phyloP scores from a whole-genome alignment of 768 basidiomycete genomes.

The Phanerodontia chrysosporium region DNA sequence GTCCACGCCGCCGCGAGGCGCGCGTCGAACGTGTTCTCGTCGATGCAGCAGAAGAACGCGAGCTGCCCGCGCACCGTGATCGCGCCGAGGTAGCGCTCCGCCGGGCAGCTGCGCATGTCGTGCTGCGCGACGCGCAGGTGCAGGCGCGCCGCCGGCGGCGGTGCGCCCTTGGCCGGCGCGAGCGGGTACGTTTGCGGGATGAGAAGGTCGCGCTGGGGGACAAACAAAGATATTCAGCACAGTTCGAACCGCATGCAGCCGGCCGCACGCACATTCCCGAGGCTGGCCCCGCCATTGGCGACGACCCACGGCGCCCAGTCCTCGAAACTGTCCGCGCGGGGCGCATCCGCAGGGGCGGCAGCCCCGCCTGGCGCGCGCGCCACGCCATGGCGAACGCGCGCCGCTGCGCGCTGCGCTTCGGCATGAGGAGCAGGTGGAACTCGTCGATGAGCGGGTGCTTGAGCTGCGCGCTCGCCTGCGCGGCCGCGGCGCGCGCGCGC shows the following conservation, averaged over 20 bases:
- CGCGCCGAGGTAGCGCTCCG: slow-evolving; percentile 46
- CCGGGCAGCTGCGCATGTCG: slow-evolving; percentile 39
- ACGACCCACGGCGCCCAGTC: slow-evolving; percentile 13
- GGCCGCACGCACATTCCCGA: slow-evolving; percentile 19
- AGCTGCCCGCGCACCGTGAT: slow-evolving; percentile 28
- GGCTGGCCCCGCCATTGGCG: slow-evolving; percentile 21
- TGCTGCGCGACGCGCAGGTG: slow-evolving; percentile 12
- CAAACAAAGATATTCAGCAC: too few species aligned
- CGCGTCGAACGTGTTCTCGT: slow-evolving; percentile 43
- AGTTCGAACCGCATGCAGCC: too few species aligned
- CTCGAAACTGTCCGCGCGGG: slow-evolving; percentile 1
- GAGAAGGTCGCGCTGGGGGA: slow-evolving; percentile 9
- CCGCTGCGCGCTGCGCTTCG: slow-evolving; percentile 13
- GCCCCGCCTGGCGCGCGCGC: slow-evolving; percentile 13
- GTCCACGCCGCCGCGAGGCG: slow-evolving; percentile 43
- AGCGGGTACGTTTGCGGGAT: slow-evolving; percentile 20
- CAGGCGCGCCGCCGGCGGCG: neutral
- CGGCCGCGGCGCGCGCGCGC: slow-evolving; percentile 27
- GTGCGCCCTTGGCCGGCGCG: slow-evolving; percentile 8
- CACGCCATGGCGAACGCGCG: slow-evolving; percentile 22
- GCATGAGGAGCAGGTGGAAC: slow-evolving; percentile 25
- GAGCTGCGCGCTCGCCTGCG: slow-evolving; percentile 34
- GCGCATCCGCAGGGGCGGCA: neutral
- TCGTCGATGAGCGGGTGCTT: slow-evolving; percentile 47
- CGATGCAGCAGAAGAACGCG: slow-evolving; percentile 32